Evolutionary conservation across 805 yeast species (phyloP).

Genomic region (Wickerhamomyces xylosicus): DNA sequence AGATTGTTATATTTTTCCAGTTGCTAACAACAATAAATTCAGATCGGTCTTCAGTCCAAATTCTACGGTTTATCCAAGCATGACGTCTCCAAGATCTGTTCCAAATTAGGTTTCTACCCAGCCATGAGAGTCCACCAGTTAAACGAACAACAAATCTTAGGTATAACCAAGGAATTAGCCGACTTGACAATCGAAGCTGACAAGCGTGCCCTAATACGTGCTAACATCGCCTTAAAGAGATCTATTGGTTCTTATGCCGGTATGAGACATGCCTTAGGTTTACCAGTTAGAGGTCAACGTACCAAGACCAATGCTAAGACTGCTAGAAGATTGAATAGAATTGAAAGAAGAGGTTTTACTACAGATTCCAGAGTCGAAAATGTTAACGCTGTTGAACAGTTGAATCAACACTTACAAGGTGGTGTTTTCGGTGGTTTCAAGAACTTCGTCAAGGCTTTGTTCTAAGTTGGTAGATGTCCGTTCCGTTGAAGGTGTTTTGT

Average conservation of each 20-base stretch:
- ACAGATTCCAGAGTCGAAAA: constrained; percentile 3
- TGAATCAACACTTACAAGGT: background rate
- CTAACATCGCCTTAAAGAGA: constrained; percentile 71
- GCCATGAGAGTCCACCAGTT: constrained; percentile 91
- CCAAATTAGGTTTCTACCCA: constrained; percentile 87
- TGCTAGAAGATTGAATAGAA: constrained; percentile 74
- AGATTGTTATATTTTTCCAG: too few species aligned
- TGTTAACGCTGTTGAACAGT: background rate
- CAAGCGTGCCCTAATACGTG: constrained; percentile 61
- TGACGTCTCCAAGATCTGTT: constrained; percentile 68
- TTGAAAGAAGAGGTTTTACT: constrained; percentile 46
- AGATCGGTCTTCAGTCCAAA: constrained; percentile 61
- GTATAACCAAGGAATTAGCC: constrained; percentile 79
- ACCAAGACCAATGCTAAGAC: constrained; percentile 88
- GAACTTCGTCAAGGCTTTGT: constrained; percentile 14
- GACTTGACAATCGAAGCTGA: constrained; percentile 76
- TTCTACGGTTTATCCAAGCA: constrained; percentile 80
- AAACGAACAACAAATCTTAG: constrained; percentile 77
- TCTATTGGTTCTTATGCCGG: constrained; percentile 82
- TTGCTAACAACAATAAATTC: constrained; percentile 6
- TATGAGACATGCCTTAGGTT: constrained; percentile 75
- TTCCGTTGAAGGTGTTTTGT: background rate
- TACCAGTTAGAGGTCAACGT: constrained; percentile 82
- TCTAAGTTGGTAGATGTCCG: background rate
- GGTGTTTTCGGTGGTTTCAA: constrained; percentile 16